Evolutionary conservation across 306 rosid genomes (phyloP).

Genomic region (Rosa lucieae): DNA sequence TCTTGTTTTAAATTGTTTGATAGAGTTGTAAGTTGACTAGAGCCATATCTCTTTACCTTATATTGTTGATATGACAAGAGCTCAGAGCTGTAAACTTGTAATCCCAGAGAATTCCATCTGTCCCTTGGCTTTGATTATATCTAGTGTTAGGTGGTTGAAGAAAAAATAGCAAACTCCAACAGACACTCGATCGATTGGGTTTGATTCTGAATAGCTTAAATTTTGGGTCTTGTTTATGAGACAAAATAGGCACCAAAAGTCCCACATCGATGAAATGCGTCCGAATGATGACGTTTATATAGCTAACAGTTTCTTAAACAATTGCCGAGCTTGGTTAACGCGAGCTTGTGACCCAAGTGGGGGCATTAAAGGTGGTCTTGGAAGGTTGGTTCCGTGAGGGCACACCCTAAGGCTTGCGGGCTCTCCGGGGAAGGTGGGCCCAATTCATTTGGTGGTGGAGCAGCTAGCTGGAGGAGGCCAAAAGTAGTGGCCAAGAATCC

Average conservation of each 20-base stretch:
- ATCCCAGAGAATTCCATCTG: neutral
- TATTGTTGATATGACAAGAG: too few species aligned
- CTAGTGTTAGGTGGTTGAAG: neutral
- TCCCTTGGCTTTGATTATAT: neutral
- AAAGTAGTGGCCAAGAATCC: too few species aligned
- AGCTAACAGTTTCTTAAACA: accelerated
- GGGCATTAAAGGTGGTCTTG: neutral
- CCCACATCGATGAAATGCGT: neutral
- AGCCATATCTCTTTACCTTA: neutral
- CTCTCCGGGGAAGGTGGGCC: neutral
- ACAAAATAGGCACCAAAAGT: neutral
- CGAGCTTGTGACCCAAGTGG: neutral
- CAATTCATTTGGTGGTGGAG: too few species aligned
- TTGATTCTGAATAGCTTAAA: neutral
- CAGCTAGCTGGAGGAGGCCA: too few species aligned
- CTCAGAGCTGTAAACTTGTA: neutral
- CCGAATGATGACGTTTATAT: neutral
- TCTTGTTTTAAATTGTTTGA: neutral
- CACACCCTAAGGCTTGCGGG: neutral
- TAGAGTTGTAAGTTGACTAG: neutral
- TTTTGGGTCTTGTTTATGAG: neutral
- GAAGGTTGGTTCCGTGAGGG: neutral
- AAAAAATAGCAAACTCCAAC: too few species aligned
- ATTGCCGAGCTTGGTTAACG: neutral
- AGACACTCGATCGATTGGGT: too few species aligned